Base-by-base conservation (phyloP, 2,329 filamentous ascomycete genomes). In the Cladophialophora carrionii region DNA sequence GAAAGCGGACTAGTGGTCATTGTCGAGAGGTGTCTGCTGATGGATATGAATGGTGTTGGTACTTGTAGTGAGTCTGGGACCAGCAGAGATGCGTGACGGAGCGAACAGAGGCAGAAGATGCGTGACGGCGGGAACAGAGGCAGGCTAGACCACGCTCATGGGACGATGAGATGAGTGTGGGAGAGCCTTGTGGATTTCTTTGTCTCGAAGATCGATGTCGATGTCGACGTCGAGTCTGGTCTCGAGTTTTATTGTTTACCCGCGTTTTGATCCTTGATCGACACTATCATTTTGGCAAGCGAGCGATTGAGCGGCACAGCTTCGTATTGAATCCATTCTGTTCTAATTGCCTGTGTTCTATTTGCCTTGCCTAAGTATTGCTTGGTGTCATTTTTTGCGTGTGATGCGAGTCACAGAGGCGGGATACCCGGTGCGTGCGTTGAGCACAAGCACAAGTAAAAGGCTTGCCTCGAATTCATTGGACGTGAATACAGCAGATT, bases 1-100 rank as follows among this genome's bases (percentile, higher is more conserved):
- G 48, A 49, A 49, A 26, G 31, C 46, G 20, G 57, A 43, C 48
- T 60, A 60, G 49, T 60, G 46, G 57, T 37, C 46, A n/a, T 60
- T 48, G 24, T 31, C 56, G 24, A 31, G 37, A 8, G 56, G 56
- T 12, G 37, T 43, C 17, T 43, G 2, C 37, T 26, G 48, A 52
- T 3, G 9, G 48, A 26, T 12, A 52, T 52, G 48, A 52, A 9
- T 24, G 17, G 52, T 4, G 10, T 51, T 26, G 5, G 1, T 51
- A 12, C n/a, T n/a, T 3, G 4, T 24, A 20, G 24, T 5, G 48
- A 51, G 22, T 51, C 22, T 26, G 7, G 22, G 26, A 12, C 22
- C 24, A 4, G 22, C 20, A 24, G 46, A 24, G 20, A 26, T 49
- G 34, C 17, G 4, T 17, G 34, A 41, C 34, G 34, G n/a, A n/a